Evolutionary conservation across 2,329 filamentous ascomycete species (phyloP).

Genomic region (Teratosphaeria epicoccoides): DNA sequence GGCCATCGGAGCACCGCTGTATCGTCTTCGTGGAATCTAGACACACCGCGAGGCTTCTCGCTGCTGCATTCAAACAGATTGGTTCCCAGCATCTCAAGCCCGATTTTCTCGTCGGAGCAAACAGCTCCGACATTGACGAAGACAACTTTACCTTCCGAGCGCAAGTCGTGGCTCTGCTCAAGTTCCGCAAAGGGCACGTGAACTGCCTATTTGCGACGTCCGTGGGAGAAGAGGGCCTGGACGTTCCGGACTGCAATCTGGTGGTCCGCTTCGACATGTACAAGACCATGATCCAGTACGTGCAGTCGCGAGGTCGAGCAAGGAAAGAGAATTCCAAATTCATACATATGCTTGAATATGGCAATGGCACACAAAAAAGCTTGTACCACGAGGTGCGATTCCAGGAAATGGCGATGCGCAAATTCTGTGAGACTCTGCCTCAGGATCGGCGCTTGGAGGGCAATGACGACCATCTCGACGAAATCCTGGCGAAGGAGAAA

Average conservation of each 20-base stretch:
- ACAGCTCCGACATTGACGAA: conserved; percentile 31
- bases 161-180: conserved; percentile 62
- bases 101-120: conserved; percentile 55
- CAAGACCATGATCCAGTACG: conserved; percentile 82
- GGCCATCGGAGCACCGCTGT: conserved; percentile 51
- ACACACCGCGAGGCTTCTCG: conserved; percentile 63
- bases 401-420: conserved; percentile 52
- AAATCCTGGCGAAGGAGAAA: conserved; percentile 44
- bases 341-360: conserved; percentile 68
- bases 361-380: conserved; percentile 51
- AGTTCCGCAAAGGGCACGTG: conserved; percentile 48
- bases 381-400: conserved; percentile 50
- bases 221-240: conserved; percentile 55
- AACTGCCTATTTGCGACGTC: conserved; percentile 56
- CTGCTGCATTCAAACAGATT: conserved; percentile 53
- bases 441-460: conserved; percentile 60
- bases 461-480: conserved; percentile 47
- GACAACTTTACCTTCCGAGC: conserved; percentile 57
- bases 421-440: conserved; percentile 65
- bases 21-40: conserved; percentile 81
- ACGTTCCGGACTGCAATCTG: conserved; percentile 57
- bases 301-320: conserved; percentile 84
- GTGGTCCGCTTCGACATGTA: conserved; percentile 75
- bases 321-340: conserved; percentile 68
- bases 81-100: conserved; percentile 48